Evolutionary conservation across 2,329 filamentous ascomycete genomes (phyloP), one percentile per base, ranked within the genome.

Genomic region (Huntiella omanensis): DNA sequence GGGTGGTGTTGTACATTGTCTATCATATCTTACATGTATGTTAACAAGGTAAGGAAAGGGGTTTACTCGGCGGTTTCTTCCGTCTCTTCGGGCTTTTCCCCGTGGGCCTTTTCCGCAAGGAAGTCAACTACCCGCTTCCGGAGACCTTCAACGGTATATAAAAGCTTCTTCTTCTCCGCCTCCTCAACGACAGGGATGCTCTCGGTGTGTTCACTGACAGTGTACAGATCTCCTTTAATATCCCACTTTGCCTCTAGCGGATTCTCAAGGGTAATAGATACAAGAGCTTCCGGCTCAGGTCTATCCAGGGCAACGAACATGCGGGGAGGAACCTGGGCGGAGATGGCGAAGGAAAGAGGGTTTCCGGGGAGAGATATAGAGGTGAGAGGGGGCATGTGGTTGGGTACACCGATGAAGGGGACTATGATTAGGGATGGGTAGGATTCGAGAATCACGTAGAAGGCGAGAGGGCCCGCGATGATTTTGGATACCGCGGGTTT

Each of bases 391-490:
- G 75, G 71, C 46, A 71, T 63, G 11, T 60, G 50, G 69, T 69
- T 40, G 70, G 22, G 22, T 10, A 28, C 22, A 1, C 58, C 1
- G 57, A 51, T 4, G 53, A 81, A 64, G n/a, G 62, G 61, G 62
- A 80, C 82, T 47, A 71, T 62, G 58, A 88, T 77, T 6, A 93
- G 62, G 37, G 70, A 81, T 47, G 75, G 71, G 46, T 57, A 67
- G 67, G 60, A 55, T 58, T 71, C 67, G 52, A 64, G 66, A 38
- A 65, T 59, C 5, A 56, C 63, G 28, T 63, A 54, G 12, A 68
- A 55, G 40, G 60, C 60, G 16, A 53, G 53, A 3, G 54, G 58
- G 1, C 51, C 52, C 4, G 55, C 35, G 8, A 43, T 17, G 13
- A 52, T 51, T 33, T 46, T 45, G 6, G 64, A 62, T n/a, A 76